These are phyloP conservation scores for Amanita inopinata DNA, from an alignment of 768 basidiomycete species.

Conservation along the genomic window DNA sequence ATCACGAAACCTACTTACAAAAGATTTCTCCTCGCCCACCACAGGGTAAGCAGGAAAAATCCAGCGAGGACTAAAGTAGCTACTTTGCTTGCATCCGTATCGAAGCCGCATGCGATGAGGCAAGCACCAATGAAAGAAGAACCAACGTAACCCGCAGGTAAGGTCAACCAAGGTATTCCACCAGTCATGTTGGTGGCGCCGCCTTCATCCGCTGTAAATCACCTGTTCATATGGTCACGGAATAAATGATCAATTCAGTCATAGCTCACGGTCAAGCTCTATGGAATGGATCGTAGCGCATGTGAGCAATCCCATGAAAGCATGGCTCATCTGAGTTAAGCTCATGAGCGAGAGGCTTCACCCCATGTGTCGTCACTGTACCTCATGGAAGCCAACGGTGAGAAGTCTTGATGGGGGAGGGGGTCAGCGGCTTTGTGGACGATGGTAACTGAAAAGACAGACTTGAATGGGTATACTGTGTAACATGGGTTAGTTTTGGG, in stretches of 20 bases:
- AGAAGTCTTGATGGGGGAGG: conserved; percentile 39
- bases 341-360: neutral
- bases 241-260: neutral
- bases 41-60: conserved; percentile 83
- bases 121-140: conserved; percentile 80
- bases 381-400: conserved; percentile 87
- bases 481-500: conserved; percentile 11
- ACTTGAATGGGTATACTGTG: conserved; percentile 89
- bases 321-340: conserved; percentile 70
- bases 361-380: conserved; percentile 17
- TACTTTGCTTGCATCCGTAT: conserved; percentile 82
- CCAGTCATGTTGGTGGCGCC: conserved; percentile 84
- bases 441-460: conserved; percentile 19
- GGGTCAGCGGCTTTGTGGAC: neutral
- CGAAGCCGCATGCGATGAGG: conserved; percentile 81
- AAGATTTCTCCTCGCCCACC: conserved; percentile 76
- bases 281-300: conserved; percentile 83
- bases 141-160: conserved; percentile 77
- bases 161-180: conserved; percentile 71
- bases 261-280: conserved; percentile 70
- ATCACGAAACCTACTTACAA: conserved; percentile 41
- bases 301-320: conserved; percentile 68
- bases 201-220: conserved; percentile 67
- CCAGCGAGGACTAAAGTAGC: conserved; percentile 70
- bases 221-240: conserved; percentile 8